Evolutionary conservation across 257 asterid genomes (phyloP).

Genomic region (Cruciata laevipes): DNA sequence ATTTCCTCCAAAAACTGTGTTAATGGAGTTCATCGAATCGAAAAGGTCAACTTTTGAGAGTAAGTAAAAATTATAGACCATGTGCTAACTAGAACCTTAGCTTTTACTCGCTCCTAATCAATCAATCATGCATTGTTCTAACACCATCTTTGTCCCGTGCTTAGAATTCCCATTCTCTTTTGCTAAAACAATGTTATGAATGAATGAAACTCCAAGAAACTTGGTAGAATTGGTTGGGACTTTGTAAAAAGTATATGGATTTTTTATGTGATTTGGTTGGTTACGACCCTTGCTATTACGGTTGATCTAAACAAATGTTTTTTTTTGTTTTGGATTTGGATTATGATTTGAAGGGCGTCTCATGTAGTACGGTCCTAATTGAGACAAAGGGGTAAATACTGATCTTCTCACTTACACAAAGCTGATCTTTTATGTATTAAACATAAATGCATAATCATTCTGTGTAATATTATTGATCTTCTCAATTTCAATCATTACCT

Average conservation of each 20-base stretch:
- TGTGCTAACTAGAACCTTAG: background rate
- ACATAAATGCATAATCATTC: too few species aligned
- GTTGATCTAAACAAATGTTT: conserved; percentile 2
- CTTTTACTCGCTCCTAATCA: background rate
- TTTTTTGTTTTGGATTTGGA: background rate
- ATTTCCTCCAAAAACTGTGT: background rate
- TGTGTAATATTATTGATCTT: too few species aligned
- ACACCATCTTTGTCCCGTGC: too few species aligned
- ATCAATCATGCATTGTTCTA: too few species aligned
- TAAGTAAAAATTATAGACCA: background rate
- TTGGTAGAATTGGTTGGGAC: background rate
- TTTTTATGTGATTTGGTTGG: background rate
- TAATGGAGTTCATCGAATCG: background rate
- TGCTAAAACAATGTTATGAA: too few species aligned
- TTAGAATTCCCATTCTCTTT: too few species aligned
- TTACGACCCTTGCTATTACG: background rate
- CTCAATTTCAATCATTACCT: too few species aligned
- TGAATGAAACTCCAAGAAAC: background rate
- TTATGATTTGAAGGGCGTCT: too few species aligned
- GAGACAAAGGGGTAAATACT: too few species aligned
- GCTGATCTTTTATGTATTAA: too few species aligned
- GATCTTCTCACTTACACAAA: too few species aligned
- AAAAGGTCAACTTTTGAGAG: background rate
- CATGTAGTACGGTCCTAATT: too few species aligned
- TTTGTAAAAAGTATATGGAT: background rate